Evolutionary conservation across 2,329 filamentous ascomycete species (phyloP).

Genomic region (Cladosporium austrohemisphaericum): DNA sequence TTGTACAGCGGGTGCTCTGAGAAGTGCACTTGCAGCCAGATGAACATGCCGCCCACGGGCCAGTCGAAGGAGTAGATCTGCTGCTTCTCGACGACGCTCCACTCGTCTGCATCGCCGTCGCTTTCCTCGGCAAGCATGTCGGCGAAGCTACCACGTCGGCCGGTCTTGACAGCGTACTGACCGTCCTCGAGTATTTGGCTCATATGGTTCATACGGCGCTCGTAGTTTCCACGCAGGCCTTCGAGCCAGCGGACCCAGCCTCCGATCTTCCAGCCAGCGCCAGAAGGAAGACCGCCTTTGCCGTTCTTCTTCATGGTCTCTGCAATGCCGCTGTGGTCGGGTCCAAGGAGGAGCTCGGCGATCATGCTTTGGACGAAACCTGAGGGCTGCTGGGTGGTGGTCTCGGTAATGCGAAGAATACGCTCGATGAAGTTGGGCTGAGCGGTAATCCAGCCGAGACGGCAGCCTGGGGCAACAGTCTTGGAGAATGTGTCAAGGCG

Average conservation of each 20-base stretch:
- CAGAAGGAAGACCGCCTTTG: constrained; percentile 47
- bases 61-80: constrained; percentile 72
- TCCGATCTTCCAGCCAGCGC: constrained; percentile 69
- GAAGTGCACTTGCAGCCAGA: constrained; percentile 74
- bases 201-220: constrained; percentile 80
- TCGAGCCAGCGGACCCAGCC: constrained; percentile 92
- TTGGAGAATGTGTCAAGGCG: constrained; percentile 93
- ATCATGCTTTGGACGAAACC: constrained; percentile 86
- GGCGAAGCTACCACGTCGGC: constrained; percentile 38
- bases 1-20: constrained; percentile 67
- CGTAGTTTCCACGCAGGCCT: constrained; percentile 77
- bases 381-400: constrained; percentile 75
- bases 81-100: constrained; percentile 71
- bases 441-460: constrained; percentile 85
- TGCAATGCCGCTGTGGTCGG: constrained; percentile 53
- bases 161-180: constrained; percentile 61
- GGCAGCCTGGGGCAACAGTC: constrained; percentile 82
- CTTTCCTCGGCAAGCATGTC: constrained; percentile 17
- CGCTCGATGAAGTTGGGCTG: constrained; percentile 75
- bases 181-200: constrained; percentile 67
- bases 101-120: constrained; percentile 52
- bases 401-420: constrained; percentile 69
- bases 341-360: constrained; percentile 70
- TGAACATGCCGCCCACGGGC: constrained; percentile 87
- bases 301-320: constrained; percentile 25